Percentiles rank a stretch among this genome's conserved stretches.
Evolutionary conservation across 2,329 filamentous ascomycete genomes (phyloP).

Genomic region (Colletotrichum lindemuthianum): DNA sequence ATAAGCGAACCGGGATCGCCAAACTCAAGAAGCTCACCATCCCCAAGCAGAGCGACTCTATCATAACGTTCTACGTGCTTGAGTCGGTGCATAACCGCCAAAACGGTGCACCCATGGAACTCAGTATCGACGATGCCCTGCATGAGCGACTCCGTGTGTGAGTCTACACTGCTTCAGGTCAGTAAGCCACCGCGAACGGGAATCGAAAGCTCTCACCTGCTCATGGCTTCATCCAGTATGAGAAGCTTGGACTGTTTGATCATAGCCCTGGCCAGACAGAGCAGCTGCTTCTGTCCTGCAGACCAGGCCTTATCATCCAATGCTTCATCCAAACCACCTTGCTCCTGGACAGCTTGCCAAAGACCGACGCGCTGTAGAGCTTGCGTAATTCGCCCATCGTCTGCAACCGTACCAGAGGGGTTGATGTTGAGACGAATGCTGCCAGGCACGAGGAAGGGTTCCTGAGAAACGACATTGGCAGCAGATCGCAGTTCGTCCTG

Average conservation of each 20-base stretch:
- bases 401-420: not conserved
- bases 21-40: constrained; percentile 1
- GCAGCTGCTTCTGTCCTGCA: constrained; percentile 22
- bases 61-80: constrained; percentile 36
- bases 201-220: not conserved
- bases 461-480: constrained; percentile 21
- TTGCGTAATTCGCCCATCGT: not conserved
- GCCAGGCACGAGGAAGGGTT: constrained; percentile 11
- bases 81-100: constrained; percentile 39
- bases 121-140: constrained; percentile 39
- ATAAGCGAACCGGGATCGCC: not conserved
- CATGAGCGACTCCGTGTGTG: constrained; percentile 38
- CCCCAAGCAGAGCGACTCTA: constrained; percentile 35
- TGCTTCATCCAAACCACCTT: constrained; percentile 5
- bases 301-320: constrained; percentile 17
- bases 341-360: not conserved
- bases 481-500: not conserved
- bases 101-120: constrained; percentile 38
- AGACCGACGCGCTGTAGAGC: constrained; percentile 5
- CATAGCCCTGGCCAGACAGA: constrained; percentile 20
- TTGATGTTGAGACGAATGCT: constrained; percentile 17
- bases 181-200: not conserved
- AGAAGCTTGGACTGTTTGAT: constrained; percentile 8
- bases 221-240: constrained; percentile 25
- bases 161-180: constrained; percentile 35